Percentiles rank a stretch among this genome's conserved stretches.
These are phyloP conservation scores for Dictyostelium firmibasis DNA, from an alignment of 78 protist genomes.

Conservation along the genomic window DNA sequence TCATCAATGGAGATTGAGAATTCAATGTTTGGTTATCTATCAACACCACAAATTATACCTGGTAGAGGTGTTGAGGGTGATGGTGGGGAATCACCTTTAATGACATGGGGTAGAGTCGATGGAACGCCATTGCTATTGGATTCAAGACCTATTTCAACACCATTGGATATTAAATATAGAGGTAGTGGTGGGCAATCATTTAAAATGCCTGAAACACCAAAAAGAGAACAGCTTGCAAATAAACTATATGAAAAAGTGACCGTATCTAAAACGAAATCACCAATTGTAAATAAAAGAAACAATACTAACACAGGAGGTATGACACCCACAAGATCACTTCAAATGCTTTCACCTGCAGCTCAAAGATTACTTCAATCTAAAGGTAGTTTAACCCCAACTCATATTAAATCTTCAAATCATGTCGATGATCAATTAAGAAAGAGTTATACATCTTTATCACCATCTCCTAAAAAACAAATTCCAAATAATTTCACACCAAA, in stretches of 20 bases:
- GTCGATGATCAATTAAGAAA: slow-evolving; percentile 14
- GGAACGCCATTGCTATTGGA: slow-evolving; percentile 66
- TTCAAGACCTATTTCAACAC: slow-evolving; percentile 8
- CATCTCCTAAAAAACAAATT: background rate
- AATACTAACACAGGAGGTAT: background rate
- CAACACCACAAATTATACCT: slow-evolving; percentile 45
- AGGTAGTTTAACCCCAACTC: background rate
- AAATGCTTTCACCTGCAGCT: background rate
- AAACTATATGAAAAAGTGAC: background rate
- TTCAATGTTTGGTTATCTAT: slow-evolving; percentile 15
- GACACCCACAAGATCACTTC: slow-evolving; percentile 5
- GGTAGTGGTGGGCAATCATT: slow-evolving; percentile 11
- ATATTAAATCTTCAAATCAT: background rate
- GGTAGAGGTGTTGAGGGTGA: background rate
- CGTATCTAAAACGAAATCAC: background rate
- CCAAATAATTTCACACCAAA: background rate
- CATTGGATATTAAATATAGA: background rate
- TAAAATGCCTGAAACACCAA: slow-evolving; percentile 70
- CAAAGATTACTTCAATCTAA: background rate
- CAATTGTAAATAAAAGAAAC: background rate
- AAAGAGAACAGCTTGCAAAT: slow-evolving; percentile 38
- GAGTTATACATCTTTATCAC: background rate
- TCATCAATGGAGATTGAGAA: background rate
- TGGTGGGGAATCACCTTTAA: slow-evolving; percentile 70
- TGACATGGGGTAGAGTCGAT: slow-evolving; percentile 87